Evolutionary conservation across 2,329 filamentous ascomycete species (phyloP).

Genomic region (Daldinia eschscholtzii): DNA sequence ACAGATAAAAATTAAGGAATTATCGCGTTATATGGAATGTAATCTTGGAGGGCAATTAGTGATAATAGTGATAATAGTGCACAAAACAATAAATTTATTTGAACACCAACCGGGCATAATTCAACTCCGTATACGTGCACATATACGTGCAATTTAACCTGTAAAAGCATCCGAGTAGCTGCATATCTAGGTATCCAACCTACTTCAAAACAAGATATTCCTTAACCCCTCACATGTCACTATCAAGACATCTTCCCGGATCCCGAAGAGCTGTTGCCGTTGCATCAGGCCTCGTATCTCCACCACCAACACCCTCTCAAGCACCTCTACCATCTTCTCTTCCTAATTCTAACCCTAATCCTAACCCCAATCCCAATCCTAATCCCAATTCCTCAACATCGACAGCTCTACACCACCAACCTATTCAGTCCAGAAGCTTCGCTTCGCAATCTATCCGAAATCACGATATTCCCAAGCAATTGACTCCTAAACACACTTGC

Average conservation of each 20-base stretch:
- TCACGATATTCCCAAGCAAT: conserved; percentile 21
- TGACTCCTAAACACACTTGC: conserved; percentile 37
- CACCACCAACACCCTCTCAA: conserved; percentile 30
- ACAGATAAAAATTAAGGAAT: conserved; percentile 5
- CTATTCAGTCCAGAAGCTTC: conserved; percentile 33
- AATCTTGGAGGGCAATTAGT: no score
- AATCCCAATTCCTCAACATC: conserved; percentile 24
- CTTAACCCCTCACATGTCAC: conserved; percentile 29
- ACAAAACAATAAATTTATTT: not conserved
- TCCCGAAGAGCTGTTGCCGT: conserved; percentile 42
- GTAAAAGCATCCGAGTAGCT: not conserved
- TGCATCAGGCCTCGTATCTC: conserved; percentile 37
- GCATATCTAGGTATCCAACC: not conserved
- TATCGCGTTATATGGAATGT: not conserved
- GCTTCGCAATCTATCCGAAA: conserved; percentile 29
- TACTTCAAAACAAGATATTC: not conserved
- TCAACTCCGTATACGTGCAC: no score
- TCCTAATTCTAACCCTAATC: conserved; percentile 24
- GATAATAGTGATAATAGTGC: not conserved
- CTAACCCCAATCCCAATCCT: conserved; percentile 23
- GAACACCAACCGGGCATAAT: not conserved
- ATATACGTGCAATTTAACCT: not conserved
- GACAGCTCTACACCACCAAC: conserved; percentile 12
- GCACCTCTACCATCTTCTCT: conserved; percentile 27
- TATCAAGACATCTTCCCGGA: conserved; percentile 37